Conservation (phyloP, 805 yeast species). For the Spathaspora hagerdaliae region DNA sequence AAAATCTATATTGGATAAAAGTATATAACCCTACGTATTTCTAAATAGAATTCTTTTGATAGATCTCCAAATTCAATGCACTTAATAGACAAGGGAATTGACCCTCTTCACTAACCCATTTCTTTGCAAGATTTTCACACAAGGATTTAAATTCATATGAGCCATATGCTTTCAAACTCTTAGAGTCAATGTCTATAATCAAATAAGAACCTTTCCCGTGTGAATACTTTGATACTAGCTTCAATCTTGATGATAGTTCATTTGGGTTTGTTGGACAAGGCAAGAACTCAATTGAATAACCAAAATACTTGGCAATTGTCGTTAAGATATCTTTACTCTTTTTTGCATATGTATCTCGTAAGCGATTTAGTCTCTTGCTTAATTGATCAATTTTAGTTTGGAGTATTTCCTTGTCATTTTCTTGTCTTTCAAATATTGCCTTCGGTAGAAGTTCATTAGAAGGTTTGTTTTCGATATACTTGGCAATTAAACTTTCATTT, state of each 20-base stretch:
- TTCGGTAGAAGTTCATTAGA: slow-evolving; percentile 46
- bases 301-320: slow-evolving; percentile 63
- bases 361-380: slow-evolving; percentile 49
- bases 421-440: slow-evolving; percentile 59
- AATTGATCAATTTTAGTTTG: slow-evolving; percentile 46
- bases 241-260: slow-evolving; percentile 51
- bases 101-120: slow-evolving; percentile 65
- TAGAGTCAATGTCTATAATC: slow-evolving; percentile 52
- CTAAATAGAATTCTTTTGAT: slow-evolving; percentile 33
- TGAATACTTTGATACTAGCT: slow-evolving; percentile 44
- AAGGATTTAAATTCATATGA: slow-evolving; percentile 31
- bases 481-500: slow-evolving; percentile 49
- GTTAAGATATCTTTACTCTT: slow-evolving; percentile 72
- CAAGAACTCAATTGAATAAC: slow-evolving; percentile 68
- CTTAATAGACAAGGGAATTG: slow-evolving; percentile 78
- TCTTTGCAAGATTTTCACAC: slow-evolving; percentile 50
- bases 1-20: slow-evolving; percentile 10
- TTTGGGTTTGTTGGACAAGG: slow-evolving; percentile 39
- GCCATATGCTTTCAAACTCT: slow-evolving; percentile 52
- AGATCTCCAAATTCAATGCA: slow-evolving; percentile 65
- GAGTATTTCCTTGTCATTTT: slow-evolving; percentile 46
- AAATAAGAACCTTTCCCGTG: slow-evolving; percentile 38
- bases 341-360: slow-evolving; percentile 54
- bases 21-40: slow-evolving; percentile 3
- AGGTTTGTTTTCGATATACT: slow-evolving; percentile 12